Conservation (phyloP, 176 grass and related monocot genomes). For the Rhynchospora breviuscula region DNA sequence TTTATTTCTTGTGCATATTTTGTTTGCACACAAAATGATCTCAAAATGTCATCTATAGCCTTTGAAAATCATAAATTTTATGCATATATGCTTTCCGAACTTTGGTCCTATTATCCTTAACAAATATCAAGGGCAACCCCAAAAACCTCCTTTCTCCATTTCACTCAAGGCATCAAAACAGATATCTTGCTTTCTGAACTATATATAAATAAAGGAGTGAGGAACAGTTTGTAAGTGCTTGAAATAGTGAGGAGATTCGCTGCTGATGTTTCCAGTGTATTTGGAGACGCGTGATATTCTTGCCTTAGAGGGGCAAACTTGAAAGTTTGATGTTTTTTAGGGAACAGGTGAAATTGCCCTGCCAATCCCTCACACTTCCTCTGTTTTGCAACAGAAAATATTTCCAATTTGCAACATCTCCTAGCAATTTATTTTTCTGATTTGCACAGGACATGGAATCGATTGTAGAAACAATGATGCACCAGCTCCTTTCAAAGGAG, state of each 20-base stretch:
- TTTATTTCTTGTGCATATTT: neutral
- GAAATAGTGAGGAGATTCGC: neutral
- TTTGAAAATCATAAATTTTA: neutral
- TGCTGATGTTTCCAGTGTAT: neutral
- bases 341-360: neutral
- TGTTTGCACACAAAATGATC: neutral
- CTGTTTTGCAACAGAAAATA: no score
- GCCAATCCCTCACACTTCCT: no score
- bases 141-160: neutral
- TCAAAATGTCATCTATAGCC: neutral
- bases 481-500: slow-evolving; percentile 90
- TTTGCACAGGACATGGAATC: slow-evolving; percentile 74
- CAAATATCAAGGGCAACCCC: neutral
- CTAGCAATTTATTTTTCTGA: slow-evolving; percentile 9
- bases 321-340: neutral
- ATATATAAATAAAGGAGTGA: neutral
- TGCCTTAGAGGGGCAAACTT: neutral
- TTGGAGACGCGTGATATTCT: neutral
- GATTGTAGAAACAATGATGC: slow-evolving; percentile 97
- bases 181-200: neutral
- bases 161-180: neutral
- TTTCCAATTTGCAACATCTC: no score
- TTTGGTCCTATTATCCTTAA: neutral
- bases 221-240: neutral
- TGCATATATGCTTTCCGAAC: neutral